Conservation (phyloP, 306 rosid species). For the Cucumis hystrix region DNA sequence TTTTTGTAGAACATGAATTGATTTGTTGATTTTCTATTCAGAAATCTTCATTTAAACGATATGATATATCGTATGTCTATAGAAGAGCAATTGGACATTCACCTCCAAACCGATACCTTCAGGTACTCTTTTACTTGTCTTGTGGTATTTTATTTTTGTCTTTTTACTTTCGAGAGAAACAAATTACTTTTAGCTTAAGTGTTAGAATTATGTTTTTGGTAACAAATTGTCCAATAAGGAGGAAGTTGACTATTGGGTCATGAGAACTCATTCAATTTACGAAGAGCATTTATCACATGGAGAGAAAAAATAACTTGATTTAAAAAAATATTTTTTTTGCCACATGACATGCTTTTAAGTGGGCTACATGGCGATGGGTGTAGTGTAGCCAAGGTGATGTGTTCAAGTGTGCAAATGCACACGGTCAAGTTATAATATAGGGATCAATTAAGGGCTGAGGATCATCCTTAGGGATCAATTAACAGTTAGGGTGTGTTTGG, state of each 20-base stretch:
- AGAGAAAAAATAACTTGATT: no score
- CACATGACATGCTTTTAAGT: no score
- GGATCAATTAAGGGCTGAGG: no score
- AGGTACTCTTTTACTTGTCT: conserved; percentile 30
- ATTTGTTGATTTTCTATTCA: conserved; percentile 17
- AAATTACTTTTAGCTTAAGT: background rate
- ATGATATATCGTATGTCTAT: conserved; percentile 64
- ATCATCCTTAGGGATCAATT: no score
- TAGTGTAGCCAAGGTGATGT: no score
- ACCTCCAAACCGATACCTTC: conserved; percentile 84
- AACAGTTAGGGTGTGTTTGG: no score
- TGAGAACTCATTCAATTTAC: background rate
- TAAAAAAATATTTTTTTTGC: no score
- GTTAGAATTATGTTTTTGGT: background rate
- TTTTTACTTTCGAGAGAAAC: background rate
- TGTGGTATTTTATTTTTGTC: background rate
- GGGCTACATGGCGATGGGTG: no score
- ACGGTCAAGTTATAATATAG: no score
- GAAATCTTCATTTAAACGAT: conserved; percentile 88
- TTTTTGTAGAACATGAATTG: background rate
- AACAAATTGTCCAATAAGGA: background rate
- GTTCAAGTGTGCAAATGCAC: no score
- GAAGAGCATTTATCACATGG: no score
- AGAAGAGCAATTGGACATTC: conserved; percentile 93
- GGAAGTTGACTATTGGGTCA: background rate